Evolutionary conservation across 2,329 filamentous ascomycete genomes (phyloP).

Genomic region (Cladosporium sp.): DNA sequence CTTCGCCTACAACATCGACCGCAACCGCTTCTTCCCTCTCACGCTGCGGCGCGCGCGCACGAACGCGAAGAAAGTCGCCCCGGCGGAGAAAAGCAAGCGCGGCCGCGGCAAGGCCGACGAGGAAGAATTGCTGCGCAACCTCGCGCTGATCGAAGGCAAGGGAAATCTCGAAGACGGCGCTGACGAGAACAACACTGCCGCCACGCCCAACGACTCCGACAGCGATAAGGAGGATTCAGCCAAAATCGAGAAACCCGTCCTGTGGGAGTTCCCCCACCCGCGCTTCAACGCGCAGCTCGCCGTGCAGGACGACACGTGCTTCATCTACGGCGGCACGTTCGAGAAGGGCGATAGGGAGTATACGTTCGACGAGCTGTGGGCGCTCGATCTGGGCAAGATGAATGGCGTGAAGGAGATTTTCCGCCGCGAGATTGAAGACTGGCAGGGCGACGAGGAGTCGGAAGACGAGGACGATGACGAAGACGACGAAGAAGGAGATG

Average conservation of each 20-base stretch:
- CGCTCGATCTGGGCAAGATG: constrained; percentile 88
- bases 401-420: constrained; percentile 93
- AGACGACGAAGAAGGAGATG: constrained; percentile 50
- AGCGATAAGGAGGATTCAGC: constrained; percentile 52
- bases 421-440: constrained; percentile 78
- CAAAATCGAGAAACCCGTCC: constrained; percentile 51
- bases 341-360: constrained; percentile 94
- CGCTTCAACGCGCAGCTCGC: constrained; percentile 89
- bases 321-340: constrained; percentile 92
- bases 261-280: constrained; percentile 81
- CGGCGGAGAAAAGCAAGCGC: constrained; percentile 53
- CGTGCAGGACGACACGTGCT: constrained; percentile 87
- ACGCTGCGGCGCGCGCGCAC: constrained; percentile 67
- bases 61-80: constrained; percentile 47
- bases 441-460: constrained; percentile 56
- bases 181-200: too few species aligned
- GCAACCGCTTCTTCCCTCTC: constrained; percentile 90
- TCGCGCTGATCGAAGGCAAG: constrained; percentile 79
- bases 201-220: constrained; percentile 30
- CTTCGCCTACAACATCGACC: constrained; percentile 90
- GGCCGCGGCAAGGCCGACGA: constrained; percentile 86
- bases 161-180: constrained; percentile 42
- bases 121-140: constrained; percentile 80
- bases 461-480: constrained; percentile 47
- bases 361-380: constrained; percentile 92